Evolutionary conservation across 2,329 filamentous ascomycete species (phyloP).

Genomic region (Epichloe bromicola): DNA sequence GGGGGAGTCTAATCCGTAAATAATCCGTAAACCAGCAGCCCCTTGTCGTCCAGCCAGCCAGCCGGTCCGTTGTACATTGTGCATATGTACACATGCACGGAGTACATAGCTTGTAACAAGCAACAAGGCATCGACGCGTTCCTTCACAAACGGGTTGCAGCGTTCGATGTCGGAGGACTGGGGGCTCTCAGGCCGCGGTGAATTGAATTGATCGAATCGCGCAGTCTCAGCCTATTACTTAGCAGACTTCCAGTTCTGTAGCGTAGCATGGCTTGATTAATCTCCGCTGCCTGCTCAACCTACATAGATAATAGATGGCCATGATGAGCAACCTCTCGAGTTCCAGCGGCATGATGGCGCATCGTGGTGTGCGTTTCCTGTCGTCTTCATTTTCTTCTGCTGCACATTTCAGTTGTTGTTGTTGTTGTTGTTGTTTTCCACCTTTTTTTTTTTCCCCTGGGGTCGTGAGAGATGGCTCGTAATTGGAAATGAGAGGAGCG

Average conservation of each 20-base stretch:
- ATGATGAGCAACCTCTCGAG: background rate
- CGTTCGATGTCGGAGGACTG: background rate
- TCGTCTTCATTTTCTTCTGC: background rate
- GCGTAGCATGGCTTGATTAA: background rate
- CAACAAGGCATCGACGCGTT: background rate
- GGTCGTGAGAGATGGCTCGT: background rate
- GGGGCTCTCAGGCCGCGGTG: background rate
- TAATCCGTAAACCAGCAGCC: too few relatives aligned
- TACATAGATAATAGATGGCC: background rate
- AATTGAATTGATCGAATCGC: background rate
- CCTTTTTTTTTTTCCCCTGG: background rate
- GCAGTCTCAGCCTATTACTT: background rate
- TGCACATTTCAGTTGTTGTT: background rate
- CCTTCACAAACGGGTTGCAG: background rate
- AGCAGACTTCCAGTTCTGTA: background rate
- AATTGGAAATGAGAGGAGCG: background rate
- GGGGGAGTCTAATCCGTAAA: background rate
- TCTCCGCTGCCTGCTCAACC: background rate
- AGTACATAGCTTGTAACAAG: too few relatives aligned
- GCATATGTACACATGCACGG: too few relatives aligned
- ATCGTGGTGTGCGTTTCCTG: background rate
- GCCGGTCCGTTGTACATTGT: background rate
- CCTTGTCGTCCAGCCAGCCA: background rate
- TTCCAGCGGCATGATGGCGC: background rate
- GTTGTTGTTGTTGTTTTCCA: background rate